Conservation (phyloP, 169 alveolate species). For the Miamiensis avidus region DNA sequence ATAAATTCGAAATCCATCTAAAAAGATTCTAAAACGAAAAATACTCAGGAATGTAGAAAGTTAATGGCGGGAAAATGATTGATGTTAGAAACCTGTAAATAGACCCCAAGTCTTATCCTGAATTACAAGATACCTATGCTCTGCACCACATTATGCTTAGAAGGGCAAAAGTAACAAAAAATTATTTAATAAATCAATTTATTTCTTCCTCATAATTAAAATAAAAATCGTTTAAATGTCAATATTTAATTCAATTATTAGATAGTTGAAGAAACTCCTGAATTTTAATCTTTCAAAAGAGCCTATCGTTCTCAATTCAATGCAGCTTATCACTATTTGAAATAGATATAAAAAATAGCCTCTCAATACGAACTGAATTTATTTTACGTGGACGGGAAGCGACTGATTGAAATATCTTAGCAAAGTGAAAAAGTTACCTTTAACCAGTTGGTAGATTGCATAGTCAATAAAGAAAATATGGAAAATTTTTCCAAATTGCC, state of each 20-base stretch:
- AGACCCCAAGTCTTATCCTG: slow-evolving; percentile 14
- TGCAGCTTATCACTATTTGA: slow-evolving; percentile 57
- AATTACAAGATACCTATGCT: slow-evolving; percentile 46
- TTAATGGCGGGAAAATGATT: no score
- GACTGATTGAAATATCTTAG: slow-evolving; percentile 32
- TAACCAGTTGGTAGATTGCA: slow-evolving; percentile 62
- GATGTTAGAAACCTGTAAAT: no score
- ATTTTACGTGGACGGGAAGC: slow-evolving; percentile 69
- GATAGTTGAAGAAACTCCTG: slow-evolving; percentile 57
- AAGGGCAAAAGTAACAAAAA: slow-evolving; percentile 1
- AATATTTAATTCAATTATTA: no score
- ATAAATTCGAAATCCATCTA: no score
- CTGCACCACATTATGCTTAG: slow-evolving; percentile 44
- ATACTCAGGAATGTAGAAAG: no score
- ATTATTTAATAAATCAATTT: background rate
- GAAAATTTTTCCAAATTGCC: background rate
- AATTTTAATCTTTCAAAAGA: slow-evolving; percentile 52
- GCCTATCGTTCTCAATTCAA: slow-evolving; percentile 54
- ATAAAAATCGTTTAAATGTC: no score
- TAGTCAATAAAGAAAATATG: slow-evolving; percentile 62
- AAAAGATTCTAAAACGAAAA: no score
- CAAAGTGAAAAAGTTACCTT: slow-evolving; percentile 45
- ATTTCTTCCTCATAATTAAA: background rate
- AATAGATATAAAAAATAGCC: slow-evolving; percentile 58
- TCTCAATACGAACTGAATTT: slow-evolving; percentile 53